Conservation (phyloP, 331 rosid species). For the Rosa hybrid region DNA sequence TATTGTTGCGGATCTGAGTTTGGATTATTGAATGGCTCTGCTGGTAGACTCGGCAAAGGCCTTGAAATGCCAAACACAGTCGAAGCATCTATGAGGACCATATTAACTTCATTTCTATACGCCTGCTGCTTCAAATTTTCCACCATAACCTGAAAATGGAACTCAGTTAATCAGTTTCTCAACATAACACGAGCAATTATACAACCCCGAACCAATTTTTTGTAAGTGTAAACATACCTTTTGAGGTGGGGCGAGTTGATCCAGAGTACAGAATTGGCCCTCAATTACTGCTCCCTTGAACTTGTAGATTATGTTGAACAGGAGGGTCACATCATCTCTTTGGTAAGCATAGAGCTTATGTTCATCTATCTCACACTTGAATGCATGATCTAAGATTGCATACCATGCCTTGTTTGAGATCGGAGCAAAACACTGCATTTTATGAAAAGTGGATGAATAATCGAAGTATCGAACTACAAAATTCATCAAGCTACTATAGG, state of each 20-base stretch:
- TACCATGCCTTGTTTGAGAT: slow-evolving; percentile 44
- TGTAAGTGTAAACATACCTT: slow-evolving; percentile 10
- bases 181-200: no score
- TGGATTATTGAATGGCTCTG: slow-evolving; percentile 23
- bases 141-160: slow-evolving; percentile 18
- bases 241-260: slow-evolving; percentile 18
- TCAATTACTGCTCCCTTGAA: slow-evolving; percentile 11
- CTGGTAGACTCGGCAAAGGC: slow-evolving; percentile 25
- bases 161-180: slow-evolving; percentile 10
- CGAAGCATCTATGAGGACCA: slow-evolving; percentile 29
- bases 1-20: slow-evolving; percentile 33
- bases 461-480: background rate
- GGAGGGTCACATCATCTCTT: background rate
- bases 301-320: slow-evolving; percentile 9
- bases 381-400: slow-evolving; percentile 52
- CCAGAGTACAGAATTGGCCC: background rate
- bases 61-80: slow-evolving; percentile 18
- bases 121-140: slow-evolving; percentile 27
- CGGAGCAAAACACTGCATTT: slow-evolving; percentile 44
- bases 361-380: slow-evolving; percentile 37
- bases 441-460: slow-evolving; percentile 12
- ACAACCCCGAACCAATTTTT: no score
- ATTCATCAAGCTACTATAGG: background rate
- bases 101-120: slow-evolving; percentile 10
- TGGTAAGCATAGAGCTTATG: slow-evolving; percentile 9